Base-by-base conservation (phyloP, 495 filamentous ascomycete species). In the Massariosphaeria phaeospora region DNA sequence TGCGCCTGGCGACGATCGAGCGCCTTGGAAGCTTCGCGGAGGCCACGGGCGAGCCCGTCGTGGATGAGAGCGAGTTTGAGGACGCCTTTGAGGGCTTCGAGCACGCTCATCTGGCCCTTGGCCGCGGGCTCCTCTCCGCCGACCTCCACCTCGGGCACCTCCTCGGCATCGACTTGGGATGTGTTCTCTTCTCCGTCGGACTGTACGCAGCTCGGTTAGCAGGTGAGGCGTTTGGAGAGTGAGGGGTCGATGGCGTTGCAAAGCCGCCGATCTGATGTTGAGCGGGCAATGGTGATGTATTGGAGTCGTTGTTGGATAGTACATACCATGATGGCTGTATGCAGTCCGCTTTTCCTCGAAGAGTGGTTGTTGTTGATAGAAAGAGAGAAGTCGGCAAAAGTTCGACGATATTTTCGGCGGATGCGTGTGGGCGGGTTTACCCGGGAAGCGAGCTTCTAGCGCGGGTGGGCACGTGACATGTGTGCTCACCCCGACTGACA, bases 31-130 rank as follows among this genome's bases (percentile, higher is more conserved):
- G 94, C 94, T 77, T 98, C 93, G 62, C 94, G 89, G 54, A 98
- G 86, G 73, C 93, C 93, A 70, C 93, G 93, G 58, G 93, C 94
- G 57, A 98, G 90, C 71, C 93, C 93, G 72, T 98, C 94, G 84
- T 98, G 91, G 84, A 97, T 96, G 64, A 98, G 88, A 26, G 93
- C 89, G 70, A 96, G 84, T 80, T 95, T 96, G 59, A 98, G 83
- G 60, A 96, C 93, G 67, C 86, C 91, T 79, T 97, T 97, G 62
- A 98, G 86, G 55, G 93, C 94, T 64, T 97, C 93, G 63, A 96
- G 86, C 67, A 96, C 90, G 66, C 86, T 88, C 91, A 97, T 96
- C 79, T 95, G 87, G 67, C 91, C 90, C 70, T 87, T 86, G 69
- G 76, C 73, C 67, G 79, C 75, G 64, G 80, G 75, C 63, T 84